A percentile compares a stretch with the other conserved stretches of the same genome.
Evolutionary conservation across 768 basidiomycete species (phyloP).

Genomic region (Gelatoporia subvermispora): DNA sequence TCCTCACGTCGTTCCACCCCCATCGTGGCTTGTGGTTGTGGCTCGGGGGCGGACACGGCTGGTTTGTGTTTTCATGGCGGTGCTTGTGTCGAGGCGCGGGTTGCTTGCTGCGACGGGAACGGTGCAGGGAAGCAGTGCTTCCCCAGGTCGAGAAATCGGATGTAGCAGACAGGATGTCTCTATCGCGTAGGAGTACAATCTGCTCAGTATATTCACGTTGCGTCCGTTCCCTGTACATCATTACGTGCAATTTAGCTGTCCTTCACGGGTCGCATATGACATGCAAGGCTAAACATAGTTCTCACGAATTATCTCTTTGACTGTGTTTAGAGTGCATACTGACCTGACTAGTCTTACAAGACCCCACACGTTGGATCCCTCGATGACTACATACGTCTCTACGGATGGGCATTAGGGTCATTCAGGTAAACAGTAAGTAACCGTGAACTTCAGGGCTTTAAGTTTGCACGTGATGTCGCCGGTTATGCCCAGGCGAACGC

Average conservation of each 20-base stretch:
- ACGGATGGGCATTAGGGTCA: too few relatives aligned
- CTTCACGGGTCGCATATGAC: too few relatives aligned
- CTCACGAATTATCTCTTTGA: too few relatives aligned
- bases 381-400: too few relatives aligned
- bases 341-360: too few relatives aligned
- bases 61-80: conserved; percentile 3
- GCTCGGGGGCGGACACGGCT: conserved; percentile 1
- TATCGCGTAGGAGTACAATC: conserved; percentile 3
- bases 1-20: conserved; percentile 7
- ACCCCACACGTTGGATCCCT: too few relatives aligned
- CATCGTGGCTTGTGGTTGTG: conserved; percentile 4
- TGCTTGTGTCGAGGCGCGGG: conserved; percentile 4
- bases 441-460: too few relatives aligned
- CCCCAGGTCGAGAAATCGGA: conserved; percentile 21
- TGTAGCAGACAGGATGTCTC: not conserved
- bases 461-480: too few relatives aligned
- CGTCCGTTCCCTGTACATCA: conserved; percentile 18
- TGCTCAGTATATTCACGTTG: conserved; percentile 21
- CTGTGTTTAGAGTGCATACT: too few relatives aligned
- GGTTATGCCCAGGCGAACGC: too few relatives aligned
- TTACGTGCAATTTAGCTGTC: conserved; percentile 6
- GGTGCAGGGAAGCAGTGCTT: conserved; percentile 37
- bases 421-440: too few relatives aligned
- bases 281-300: too few relatives aligned
- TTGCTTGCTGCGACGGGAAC: conserved; percentile 20